Base-by-base conservation (phyloP, 768 basidiomycete species). In the Podaxis rugospora region DNA sequence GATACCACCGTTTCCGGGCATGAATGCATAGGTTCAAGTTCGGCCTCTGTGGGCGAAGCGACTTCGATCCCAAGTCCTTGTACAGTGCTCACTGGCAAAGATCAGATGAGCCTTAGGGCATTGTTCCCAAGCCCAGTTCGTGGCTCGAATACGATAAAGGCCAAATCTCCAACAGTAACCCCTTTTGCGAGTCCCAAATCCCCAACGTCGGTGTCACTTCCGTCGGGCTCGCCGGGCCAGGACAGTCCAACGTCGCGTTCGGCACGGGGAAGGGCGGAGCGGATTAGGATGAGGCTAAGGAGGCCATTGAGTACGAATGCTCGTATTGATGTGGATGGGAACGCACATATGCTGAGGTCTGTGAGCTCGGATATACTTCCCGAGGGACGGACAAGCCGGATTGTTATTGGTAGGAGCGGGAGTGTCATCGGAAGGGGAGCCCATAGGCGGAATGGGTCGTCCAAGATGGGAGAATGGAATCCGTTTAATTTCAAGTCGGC, bases 1-100 rank as follows among this genome's bases (percentile, higher is more conserved):
- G 59, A 60, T 16, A 53, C 59, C 3, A 27, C 59, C 3, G 44
- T 37, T 44, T 60, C 59, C 9, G 59, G 54, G 23, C 59, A 51
- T 16, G 59, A 51, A 16, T 44, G 51, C n/a, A 32, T 23, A 14
- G 51, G 32, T 14, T 53, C 32, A n/a, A 18, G 42, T 44, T 44
- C 42, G 42, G 9, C 9, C 6, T 44, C 18, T 18, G 18, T 44
- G 42, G 42, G n/a, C 2, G 42, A n/a, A 18, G n/a, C 7, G 32
- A 32, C 32, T 9, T 32, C 2, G 9, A 32, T 6, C n/a, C 18
- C n/a, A 5, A 7, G n/a, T n/a, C 11, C 16, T 6, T 4, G 42
- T 21, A 6, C 42, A 44, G n/a, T 18, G 42, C 14, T 16, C 16
- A 10, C 13, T 40, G 39, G 14, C 18, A 18, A 14, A 6, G 18